phyloP scores from a whole-genome alignment of 768 basidiomycete species.

The Tylopilus sp. region DNA sequence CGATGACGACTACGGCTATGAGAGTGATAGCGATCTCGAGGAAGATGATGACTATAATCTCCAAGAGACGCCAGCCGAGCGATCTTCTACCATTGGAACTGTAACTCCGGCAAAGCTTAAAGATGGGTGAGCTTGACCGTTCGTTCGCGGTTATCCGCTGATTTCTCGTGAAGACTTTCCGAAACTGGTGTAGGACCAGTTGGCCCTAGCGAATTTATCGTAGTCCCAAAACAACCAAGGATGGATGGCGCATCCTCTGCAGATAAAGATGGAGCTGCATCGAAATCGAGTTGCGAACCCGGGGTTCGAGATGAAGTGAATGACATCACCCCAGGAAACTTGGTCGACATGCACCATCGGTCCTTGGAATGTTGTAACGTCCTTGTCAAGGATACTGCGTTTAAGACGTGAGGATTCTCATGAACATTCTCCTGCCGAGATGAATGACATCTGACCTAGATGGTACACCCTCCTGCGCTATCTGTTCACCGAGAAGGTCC shows the following conservation, averaged over 20 bases:
- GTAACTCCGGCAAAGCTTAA: neutral
- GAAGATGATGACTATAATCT: neutral
- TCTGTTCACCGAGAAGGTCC: slow-evolving; percentile 35
- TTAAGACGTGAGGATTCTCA: slow-evolving; percentile 18
- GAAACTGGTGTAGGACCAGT: too few species aligned
- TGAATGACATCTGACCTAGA: slow-evolving; percentile 14
- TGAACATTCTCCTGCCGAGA: neutral
- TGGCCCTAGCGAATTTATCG: neutral
- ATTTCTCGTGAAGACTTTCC: neutral
- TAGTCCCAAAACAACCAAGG: neutral
- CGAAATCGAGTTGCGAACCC: neutral
- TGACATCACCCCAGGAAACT: neutral
- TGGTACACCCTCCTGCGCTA: slow-evolving; percentile 39
- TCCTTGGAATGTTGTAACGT: slow-evolving; percentile 18
- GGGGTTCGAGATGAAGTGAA: neutral
- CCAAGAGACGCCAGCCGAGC: neutral
- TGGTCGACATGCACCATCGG: neutral
- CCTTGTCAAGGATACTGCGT: slow-evolving; percentile 26
- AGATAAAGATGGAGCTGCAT: neutral
- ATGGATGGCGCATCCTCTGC: neutral
- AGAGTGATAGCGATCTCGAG: too few species aligned
- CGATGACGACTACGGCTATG: neutral
- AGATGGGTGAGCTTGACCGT: neutral
- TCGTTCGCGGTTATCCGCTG: neutral
- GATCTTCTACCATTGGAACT: neutral